Evolutionary conservation across 208 protist genomes (phyloP).

Genomic region (Trichomonas vaginalis): DNA sequence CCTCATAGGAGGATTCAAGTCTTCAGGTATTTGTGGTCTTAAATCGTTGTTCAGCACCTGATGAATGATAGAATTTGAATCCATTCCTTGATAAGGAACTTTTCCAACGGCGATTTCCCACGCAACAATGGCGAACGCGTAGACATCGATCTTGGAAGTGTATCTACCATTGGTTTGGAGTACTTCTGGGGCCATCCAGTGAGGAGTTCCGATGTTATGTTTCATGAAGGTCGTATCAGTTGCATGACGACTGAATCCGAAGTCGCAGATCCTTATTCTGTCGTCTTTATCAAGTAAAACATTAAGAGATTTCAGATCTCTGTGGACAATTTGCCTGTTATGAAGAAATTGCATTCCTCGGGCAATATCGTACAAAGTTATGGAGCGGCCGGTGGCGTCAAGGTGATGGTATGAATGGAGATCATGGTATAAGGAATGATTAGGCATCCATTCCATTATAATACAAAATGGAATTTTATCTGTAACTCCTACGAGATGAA

Average conservation of each 20-base stretch:
- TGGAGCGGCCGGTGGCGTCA: background rate
- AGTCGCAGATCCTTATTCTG: background rate
- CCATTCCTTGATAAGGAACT: background rate
- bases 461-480: slow-evolving; percentile 9
- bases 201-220: background rate
- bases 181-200: slow-evolving; percentile 7
- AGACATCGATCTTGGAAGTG: background rate
- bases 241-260: background rate
- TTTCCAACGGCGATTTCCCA: background rate
- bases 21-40: background rate
- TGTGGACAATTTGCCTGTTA: background rate
- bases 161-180: background rate
- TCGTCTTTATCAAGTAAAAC: background rate
- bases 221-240: background rate
- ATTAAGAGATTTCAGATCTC: background rate
- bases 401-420: background rate
- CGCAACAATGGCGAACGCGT: background rate
- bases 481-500: background rate
- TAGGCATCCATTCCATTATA: slow-evolving; percentile 5
- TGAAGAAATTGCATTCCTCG: slow-evolving; percentile 9
- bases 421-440: background rate
- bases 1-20: background rate
- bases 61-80: background rate
- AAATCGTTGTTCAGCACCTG: background rate
- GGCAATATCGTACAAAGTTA: background rate